Percentiles rank a stretch among this genome's conserved stretches.
Conservation (phyloP, 2,329 filamentous ascomycete genomes). For the Botrytis pseudocinerea region DNA sequence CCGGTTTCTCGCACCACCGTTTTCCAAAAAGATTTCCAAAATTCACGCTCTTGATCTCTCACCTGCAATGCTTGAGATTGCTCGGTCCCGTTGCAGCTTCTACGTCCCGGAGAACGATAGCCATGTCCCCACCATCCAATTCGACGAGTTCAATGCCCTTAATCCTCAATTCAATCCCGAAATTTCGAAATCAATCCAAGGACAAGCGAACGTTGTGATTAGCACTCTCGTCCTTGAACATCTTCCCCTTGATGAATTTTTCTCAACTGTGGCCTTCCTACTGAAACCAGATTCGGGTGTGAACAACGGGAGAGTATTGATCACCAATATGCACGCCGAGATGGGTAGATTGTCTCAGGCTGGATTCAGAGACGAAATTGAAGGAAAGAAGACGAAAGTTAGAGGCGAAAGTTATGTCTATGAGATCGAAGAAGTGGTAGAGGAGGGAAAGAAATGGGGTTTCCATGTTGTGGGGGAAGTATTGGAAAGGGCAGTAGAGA, state of each 20-base stretch:
- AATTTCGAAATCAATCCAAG: neutral
- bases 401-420: constrained; percentile 60
- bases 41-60: constrained; percentile 54
- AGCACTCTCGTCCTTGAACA: constrained; percentile 67
- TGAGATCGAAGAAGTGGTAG: constrained; percentile 52
- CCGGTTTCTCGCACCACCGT: constrained; percentile 46
- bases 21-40: constrained; percentile 25
- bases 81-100: constrained; percentile 38
- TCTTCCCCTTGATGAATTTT: constrained; percentile 53
- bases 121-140: constrained; percentile 20
- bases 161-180: constrained; percentile 33
- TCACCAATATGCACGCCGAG: constrained; percentile 70
- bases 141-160: constrained; percentile 35
- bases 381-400: constrained; percentile 55
- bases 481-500: constrained; percentile 49
- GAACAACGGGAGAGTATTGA: constrained; percentile 51
- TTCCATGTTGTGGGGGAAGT: constrained; percentile 48
- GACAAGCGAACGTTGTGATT: constrained; percentile 48
- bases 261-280: constrained; percentile 38
- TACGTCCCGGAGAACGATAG: neutral
- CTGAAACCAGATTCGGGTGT: constrained; percentile 41
- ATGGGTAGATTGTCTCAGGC: constrained; percentile 62
- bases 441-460: constrained; percentile 48
- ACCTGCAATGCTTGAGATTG: constrained; percentile 57
- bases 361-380: constrained; percentile 56